phyloP scores from a whole-genome alignment of 352 stramenopile species.

The Pythium aristosporum region DNA sequence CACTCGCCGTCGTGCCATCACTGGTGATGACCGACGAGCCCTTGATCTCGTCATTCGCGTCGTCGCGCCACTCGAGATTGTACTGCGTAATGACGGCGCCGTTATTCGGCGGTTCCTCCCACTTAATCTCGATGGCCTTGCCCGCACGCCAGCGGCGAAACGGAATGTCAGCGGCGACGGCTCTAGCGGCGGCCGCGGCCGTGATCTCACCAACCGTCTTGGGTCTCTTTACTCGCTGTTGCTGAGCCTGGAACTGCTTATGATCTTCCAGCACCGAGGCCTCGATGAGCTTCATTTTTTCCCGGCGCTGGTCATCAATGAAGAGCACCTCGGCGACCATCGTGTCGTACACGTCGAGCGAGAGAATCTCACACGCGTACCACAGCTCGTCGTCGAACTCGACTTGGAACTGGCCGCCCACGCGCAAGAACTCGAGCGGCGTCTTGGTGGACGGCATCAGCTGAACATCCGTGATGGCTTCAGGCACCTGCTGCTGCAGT shows the following conservation, averaged over 20 bases:
- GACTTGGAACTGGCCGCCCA: slow-evolving; percentile 57
- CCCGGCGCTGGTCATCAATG: slow-evolving; percentile 54
- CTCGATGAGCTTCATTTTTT: slow-evolving; percentile 68
- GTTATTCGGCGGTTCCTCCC: slow-evolving; percentile 65
- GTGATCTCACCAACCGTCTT: slow-evolving; percentile 47
- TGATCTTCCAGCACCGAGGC: slow-evolving; percentile 27
- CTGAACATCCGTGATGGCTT: slow-evolving; percentile 50
- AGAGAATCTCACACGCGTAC: slow-evolving; percentile 62
- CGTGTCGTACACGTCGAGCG: slow-evolving; percentile 56
- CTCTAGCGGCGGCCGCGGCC: slow-evolving; percentile 41
- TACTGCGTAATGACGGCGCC: slow-evolving; percentile 64
- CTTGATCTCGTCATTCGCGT: slow-evolving; percentile 18
- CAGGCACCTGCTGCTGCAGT: slow-evolving; percentile 66
- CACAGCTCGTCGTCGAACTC: slow-evolving; percentile 72
- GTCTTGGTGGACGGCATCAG: slow-evolving; percentile 49
- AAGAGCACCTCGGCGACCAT: slow-evolving; percentile 66
- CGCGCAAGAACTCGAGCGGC: slow-evolving; percentile 63
- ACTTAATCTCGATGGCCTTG: slow-evolving; percentile 69
- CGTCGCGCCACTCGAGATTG: slow-evolving; percentile 60
- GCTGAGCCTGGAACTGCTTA: slow-evolving; percentile 27
- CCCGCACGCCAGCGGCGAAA: slow-evolving; percentile 70
- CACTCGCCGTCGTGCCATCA: slow-evolving; percentile 1
- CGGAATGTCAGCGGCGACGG: slow-evolving; percentile 36
- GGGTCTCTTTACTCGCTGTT: slow-evolving; percentile 28
- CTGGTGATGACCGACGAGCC: slow-evolving; percentile 15